Percentiles rank a stretch among this genome's conserved stretches.
phyloP scores from a whole-genome alignment of 139 green algal genomes.

The Trebouxia sp. region DNA sequence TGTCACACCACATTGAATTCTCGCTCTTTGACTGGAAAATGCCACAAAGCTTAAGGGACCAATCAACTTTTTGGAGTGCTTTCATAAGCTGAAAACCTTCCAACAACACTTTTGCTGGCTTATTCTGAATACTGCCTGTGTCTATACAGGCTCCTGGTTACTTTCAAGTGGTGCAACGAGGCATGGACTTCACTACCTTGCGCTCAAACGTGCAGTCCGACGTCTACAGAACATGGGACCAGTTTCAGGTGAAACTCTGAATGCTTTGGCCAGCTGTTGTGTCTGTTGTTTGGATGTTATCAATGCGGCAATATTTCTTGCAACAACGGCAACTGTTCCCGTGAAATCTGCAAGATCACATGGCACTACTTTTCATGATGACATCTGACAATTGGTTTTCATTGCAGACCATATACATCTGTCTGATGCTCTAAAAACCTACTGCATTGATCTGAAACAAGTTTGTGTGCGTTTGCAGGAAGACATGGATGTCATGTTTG shows the following conservation, averaged over 20 bases:
- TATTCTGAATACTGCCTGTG: not conserved
- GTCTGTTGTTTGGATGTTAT: no score
- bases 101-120: not conserved
- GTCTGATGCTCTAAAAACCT: not conserved
- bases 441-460: not conserved
- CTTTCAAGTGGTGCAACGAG: conserved; percentile 63
- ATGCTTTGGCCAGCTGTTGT: no score
- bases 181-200: conserved; percentile 86
- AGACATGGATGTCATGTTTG: conserved; percentile 66
- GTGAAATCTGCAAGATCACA: no score
- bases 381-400: no score
- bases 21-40: no score
- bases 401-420: not conserved
- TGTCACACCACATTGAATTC: no score
- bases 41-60: no score
- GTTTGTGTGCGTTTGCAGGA: conserved; percentile 11
- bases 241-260: conserved; percentile 36
- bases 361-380: no score
- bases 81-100: no score
- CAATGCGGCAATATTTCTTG: no score
- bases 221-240: conserved; percentile 55
- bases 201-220: conserved; percentile 39
- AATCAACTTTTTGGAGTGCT: no score
- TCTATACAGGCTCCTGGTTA: conserved; percentile 58
- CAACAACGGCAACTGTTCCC: no score